Percentiles rank a stretch among this genome's conserved stretches.
phyloP scores from a whole-genome alignment of 768 basidiomycete species.

The Clitopilus passeckerianus region DNA sequence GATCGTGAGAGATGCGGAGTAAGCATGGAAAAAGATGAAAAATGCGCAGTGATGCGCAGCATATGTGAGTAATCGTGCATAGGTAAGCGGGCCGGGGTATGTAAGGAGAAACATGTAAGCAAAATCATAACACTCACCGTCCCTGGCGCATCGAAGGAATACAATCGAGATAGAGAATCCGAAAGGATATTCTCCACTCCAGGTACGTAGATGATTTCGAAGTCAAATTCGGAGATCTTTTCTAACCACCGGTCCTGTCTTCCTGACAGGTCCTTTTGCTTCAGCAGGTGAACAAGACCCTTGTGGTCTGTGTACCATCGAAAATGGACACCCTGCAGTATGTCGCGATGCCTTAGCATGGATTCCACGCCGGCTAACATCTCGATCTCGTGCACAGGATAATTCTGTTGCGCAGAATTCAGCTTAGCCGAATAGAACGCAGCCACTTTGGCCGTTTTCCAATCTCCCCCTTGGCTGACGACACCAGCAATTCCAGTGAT shows the following conservation, averaged over 20 bases:
- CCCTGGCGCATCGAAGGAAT: constrained; percentile 3
- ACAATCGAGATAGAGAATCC: constrained; percentile 25
- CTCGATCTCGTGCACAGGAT: background rate
- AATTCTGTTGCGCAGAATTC: background rate
- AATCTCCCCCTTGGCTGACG: background rate
- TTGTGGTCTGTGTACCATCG: constrained; percentile 9
- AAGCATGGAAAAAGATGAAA: no score
- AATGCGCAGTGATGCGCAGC: no score
- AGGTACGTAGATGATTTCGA: constrained; percentile 5
- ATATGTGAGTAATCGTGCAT: no score
- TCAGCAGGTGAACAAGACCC: constrained; percentile 2
- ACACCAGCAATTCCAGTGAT: background rate
- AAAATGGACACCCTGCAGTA: constrained; percentile 5
- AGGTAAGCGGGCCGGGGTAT: no score
- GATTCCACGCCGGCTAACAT: background rate
- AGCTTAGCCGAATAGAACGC: background rate
- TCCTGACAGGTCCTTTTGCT: constrained; percentile 5
- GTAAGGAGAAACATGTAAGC: no score
- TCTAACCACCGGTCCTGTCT: constrained; percentile 11
- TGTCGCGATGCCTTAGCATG: background rate
- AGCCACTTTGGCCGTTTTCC: background rate
- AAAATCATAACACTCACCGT: no score
- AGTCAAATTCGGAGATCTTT: constrained; percentile 8
- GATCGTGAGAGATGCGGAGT: no score
- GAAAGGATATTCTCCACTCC: constrained; percentile 12